Base-by-base conservation (phyloP, 2,329 filamentous ascomycete species). In the Aureobasidium sp. region DNA sequence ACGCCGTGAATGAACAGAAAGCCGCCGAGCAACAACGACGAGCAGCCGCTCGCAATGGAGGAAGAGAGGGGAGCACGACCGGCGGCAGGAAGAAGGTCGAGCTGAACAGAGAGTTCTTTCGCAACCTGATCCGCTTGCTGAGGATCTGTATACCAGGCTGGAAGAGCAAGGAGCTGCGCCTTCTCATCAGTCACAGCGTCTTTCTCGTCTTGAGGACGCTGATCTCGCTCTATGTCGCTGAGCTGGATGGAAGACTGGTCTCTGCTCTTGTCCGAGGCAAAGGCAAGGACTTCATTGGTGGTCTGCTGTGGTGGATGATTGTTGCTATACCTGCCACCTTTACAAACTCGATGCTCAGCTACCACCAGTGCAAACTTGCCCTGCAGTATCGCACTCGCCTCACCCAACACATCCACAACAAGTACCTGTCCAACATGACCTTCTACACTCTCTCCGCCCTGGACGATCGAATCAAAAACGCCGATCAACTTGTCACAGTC, bases 331-430 rank as follows among this genome's bases (percentile, higher is more conserved):
- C 94, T 11, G 94, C 94, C 1, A 97, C 94, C 0, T 97, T 97
- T 73, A 99, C 94, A 44, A 99, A 99, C 75, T 97, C 92, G 0
- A 99, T 99, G 94, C 82, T 97, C 47, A 95, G 92, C 29, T 97
- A 96, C 73, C 94, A 99, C 71, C 94, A 99, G 78, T 95, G 92
- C 70, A 91, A 95, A 73, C 83, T 99, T 47, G 91, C 93, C 0
- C 80, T 99, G 33, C 90, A 93, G 71, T 99, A 99, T 74, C 87
- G 94, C 64, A 93, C 92, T 42, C 86, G 94, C 49, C 81, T 99
- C 37, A 99, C 94, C n/a, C 89, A 94, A 70, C 81, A 92, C 72
- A 94, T 99, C 56, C 94, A 99, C 77, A 89, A 95, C 73, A 90
- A 92, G 73, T 99, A 99, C 74, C 83, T 99, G 15, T 92, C 90